Evolutionary conservation across 179 eudicot genomes (phyloP).

Genomic region (Spergularia azorica): DNA sequence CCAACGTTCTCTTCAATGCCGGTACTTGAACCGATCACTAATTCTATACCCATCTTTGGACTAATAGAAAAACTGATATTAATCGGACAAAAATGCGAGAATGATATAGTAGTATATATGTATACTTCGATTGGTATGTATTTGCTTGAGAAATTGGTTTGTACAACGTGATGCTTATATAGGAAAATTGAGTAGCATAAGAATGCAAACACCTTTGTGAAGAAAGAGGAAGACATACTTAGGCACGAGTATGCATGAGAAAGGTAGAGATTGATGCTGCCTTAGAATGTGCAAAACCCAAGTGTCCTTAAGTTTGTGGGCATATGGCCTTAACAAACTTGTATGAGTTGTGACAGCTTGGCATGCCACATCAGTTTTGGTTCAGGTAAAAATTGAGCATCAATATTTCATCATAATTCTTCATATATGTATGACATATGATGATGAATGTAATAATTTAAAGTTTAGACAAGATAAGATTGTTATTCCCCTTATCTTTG

Average conservation of each 20-base stretch:
- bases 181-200: background rate
- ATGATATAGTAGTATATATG: background rate
- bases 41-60: background rate
- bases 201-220: background rate
- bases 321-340: background rate
- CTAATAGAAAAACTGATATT: background rate
- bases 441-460: background rate
- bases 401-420: too few relatives aligned
- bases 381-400: background rate
- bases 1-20: background rate
- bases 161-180: background rate
- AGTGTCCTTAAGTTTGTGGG: background rate
- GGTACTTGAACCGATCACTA: constrained; percentile 1
- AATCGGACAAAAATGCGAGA: background rate
- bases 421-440: background rate
- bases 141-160: background rate
- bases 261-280: constrained; percentile 4
- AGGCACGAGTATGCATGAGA: constrained; percentile 15
- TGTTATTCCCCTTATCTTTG: background rate
- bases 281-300: constrained; percentile 10
- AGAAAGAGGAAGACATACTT: background rate
- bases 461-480: constrained; percentile 1
- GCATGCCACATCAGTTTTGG: background rate
- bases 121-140: background rate
- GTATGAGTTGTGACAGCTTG: constrained; percentile 10